Percentiles rank a stretch among this genome's conserved stretches.
Evolutionary conservation across 805 yeast genomes (phyloP).

Genomic region (Aciculoconidium aculeatum): DNA sequence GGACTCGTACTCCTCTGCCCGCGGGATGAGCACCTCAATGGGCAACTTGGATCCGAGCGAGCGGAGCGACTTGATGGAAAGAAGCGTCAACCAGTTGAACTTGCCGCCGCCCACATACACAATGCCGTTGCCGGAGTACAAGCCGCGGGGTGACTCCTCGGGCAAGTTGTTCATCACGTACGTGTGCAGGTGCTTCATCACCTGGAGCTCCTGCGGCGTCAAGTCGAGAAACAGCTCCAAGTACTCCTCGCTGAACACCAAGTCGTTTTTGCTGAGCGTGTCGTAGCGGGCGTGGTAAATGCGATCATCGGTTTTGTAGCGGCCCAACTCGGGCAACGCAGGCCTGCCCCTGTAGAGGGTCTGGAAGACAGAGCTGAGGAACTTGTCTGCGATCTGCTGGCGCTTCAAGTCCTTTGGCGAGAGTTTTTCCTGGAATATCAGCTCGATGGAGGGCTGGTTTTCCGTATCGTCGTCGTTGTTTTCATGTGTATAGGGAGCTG

Average conservation of each 20-base stretch:
- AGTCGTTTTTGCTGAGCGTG: constrained; percentile 18
- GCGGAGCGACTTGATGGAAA: constrained; percentile 61
- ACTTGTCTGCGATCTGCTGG: constrained; percentile 30
- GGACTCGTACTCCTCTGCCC: constrained; percentile 61
- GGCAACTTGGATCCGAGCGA: constrained; percentile 66
- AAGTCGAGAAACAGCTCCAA: constrained; percentile 45
- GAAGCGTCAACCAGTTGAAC: constrained; percentile 64
- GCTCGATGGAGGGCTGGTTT: constrained; percentile 2
- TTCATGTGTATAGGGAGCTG: constrained; percentile 4
- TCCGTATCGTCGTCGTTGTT: constrained; percentile 1
- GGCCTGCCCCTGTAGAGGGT: constrained; percentile 42
- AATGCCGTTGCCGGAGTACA: constrained; percentile 47
- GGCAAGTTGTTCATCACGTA: constrained; percentile 41
- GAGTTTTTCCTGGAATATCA: background rate
- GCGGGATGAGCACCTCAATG: constrained; percentile 77
- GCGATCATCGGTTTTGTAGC: constrained; percentile 40
- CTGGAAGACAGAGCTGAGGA: constrained; percentile 39
- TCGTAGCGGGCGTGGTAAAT: constrained; percentile 51
- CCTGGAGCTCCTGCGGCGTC: constrained; percentile 33
- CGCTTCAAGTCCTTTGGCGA: constrained; percentile 4
- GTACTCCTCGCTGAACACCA: constrained; percentile 47
- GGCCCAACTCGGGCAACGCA: constrained; percentile 31
- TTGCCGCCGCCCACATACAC: constrained; percentile 79
- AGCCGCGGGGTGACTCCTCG: constrained; percentile 28
- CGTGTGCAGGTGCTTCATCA: constrained; percentile 44